Evolutionary conservation across 2,329 filamentous ascomycete species (phyloP).

Genomic region (Monilinia polystroma): DNA sequence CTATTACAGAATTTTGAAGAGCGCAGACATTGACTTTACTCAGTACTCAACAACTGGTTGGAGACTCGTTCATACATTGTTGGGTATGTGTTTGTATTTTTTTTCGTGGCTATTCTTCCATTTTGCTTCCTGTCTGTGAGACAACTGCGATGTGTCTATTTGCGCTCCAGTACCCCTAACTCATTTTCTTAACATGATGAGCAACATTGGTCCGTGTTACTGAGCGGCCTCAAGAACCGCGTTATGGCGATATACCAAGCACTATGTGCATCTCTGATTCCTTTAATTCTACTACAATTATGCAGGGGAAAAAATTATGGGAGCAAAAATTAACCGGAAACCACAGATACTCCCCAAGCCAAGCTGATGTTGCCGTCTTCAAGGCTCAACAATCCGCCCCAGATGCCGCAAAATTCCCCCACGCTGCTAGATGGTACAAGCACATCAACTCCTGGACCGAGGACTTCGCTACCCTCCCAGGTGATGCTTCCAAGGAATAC

Average conservation of each 20-base stretch:
- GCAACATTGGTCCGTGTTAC: conserved; percentile 94
- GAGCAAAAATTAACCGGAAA: conserved; percentile 33
- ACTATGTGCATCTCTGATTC: conserved; percentile 74
- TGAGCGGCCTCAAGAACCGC: conserved; percentile 92
- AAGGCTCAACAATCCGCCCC: conserved; percentile 80
- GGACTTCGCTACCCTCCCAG: conserved; percentile 87
- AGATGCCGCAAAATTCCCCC: conserved; percentile 81
- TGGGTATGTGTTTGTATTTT: conserved; percentile 60
- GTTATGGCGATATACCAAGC: conserved; percentile 74
- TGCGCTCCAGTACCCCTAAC: conserved; percentile 29
- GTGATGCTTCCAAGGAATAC: conserved; percentile 85
- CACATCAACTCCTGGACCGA: conserved; percentile 91
- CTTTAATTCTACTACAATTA: conserved; percentile 30
- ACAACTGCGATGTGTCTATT: conserved; percentile 27
- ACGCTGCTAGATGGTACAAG: conserved; percentile 98
- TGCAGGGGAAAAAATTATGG: conserved; percentile 24
- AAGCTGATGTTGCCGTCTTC: conserved; percentile 95
- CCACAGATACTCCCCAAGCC: conserved; percentile 61
- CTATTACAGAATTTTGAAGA: conserved; percentile 25
- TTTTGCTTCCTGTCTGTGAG: conserved; percentile 27
- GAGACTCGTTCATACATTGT: conserved; percentile 76
- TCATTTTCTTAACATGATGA: conserved; percentile 62
- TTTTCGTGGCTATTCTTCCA: conserved; percentile 23
- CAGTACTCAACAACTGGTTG: conserved; percentile 71
- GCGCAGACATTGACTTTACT: conserved; percentile 39